Percentiles rank a stretch among this genome's conserved stretches.
Evolutionary conservation across 495 filamentous ascomycete species (phyloP).

Genomic region (Hypoxylon intermedium): DNA sequence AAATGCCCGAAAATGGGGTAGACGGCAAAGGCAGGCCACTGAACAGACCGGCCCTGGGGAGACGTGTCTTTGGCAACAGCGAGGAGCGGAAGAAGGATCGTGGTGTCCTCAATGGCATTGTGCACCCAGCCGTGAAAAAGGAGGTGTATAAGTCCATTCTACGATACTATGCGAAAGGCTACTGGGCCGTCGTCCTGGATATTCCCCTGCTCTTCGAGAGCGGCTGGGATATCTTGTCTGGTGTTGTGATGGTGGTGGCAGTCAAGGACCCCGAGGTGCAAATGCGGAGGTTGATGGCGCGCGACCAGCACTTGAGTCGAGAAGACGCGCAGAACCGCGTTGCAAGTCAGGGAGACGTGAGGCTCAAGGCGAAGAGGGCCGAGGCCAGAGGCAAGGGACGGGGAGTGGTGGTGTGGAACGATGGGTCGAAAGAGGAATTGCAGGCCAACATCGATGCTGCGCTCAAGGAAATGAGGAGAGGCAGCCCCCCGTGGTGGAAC

Average conservation of each 20-base stretch:
- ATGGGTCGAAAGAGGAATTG: slow-evolving; percentile 72
- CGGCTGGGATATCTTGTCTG: slow-evolving; percentile 79
- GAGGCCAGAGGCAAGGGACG: slow-evolving; percentile 64
- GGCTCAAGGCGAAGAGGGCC: slow-evolving; percentile 77
- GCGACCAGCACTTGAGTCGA: slow-evolving; percentile 73
- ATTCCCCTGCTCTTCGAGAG: slow-evolving; percentile 90
- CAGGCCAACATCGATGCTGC: slow-evolving; percentile 66
- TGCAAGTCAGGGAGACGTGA: slow-evolving; percentile 80
- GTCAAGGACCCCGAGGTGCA: slow-evolving; percentile 77
- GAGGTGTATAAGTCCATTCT: slow-evolving; percentile 76
- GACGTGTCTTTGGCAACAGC: slow-evolving; percentile 80
- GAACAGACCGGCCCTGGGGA: slow-evolving; percentile 84
- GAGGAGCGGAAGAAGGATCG: slow-evolving; percentile 70
- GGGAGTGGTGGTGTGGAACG: slow-evolving; percentile 89
- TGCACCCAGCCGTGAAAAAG: slow-evolving; percentile 83
- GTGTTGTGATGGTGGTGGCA: slow-evolving; percentile 82
- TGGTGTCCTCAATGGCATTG: slow-evolving; percentile 80
- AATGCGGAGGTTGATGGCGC: slow-evolving; percentile 72
- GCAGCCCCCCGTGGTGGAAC: slow-evolving; percentile 81
- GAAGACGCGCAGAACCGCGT: slow-evolving; percentile 87
- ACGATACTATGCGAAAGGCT: slow-evolving; percentile 69
- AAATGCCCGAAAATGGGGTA: slow-evolving; percentile 52
- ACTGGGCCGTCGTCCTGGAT: slow-evolving; percentile 91
- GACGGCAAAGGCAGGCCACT: slow-evolving; percentile 68
- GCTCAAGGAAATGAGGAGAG: slow-evolving; percentile 64